Percentiles rank a stretch among this genome's conserved stretches.
These are phyloP conservation scores for Metschnikowia lunata DNA, from an alignment of 805 yeast species.

Conservation along the genomic window DNA sequence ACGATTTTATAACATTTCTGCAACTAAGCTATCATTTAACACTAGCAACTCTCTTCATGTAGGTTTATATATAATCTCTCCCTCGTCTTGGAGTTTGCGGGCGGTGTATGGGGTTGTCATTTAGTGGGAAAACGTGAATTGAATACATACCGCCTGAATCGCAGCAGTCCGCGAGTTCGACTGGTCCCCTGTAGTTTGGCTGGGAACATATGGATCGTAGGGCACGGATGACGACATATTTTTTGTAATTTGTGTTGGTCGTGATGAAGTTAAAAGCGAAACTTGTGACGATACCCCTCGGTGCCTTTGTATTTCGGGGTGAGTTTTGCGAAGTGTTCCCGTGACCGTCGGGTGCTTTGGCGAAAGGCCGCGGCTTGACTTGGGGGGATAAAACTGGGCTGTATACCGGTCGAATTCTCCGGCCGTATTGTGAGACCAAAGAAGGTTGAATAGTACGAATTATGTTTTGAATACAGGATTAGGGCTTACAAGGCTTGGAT, in stretches of 20 bases:
- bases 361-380: no score
- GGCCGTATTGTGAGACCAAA: no score
- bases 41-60: no score
- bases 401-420: no score
- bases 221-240: slow-evolving; percentile 75
- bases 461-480: no score
- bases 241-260: background rate
- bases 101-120: background rate
- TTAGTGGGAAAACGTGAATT: background rate
- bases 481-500: no score
- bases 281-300: background rate
- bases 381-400: no score
- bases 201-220: slow-evolving; percentile 81
- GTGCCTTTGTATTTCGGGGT: slow-evolving; percentile 8
- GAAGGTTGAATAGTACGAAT: no score
- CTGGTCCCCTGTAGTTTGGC: slow-evolving; percentile 50
- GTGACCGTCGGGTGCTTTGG: slow-evolving; percentile 3
- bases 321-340: slow-evolving; percentile 8
- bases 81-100: background rate
- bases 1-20: no score
- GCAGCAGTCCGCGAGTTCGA: slow-evolving; percentile 67
- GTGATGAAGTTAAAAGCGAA: no score
- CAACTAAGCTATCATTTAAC: no score
- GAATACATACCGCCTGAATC: slow-evolving; percentile 65
- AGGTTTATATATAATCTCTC: background rate